These are phyloP conservation scores for Zymoseptoria tritici DNA, from an alignment of 2,329 filamentous ascomycete species.

Conservation along the genomic window DNA sequence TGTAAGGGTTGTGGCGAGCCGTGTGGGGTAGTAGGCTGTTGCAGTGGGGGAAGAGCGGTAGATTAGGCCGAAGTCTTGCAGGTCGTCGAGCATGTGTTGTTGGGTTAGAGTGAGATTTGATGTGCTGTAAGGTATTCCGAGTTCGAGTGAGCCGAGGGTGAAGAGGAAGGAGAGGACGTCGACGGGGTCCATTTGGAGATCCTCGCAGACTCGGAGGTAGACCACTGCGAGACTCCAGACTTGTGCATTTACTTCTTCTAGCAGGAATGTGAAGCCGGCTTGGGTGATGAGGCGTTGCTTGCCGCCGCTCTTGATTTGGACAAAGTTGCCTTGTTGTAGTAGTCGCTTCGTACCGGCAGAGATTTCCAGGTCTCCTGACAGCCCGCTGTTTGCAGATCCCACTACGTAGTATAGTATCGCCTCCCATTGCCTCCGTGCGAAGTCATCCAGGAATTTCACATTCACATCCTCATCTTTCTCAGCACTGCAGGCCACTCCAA, in stretches of 20 bases:
- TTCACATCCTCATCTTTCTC: conserved; percentile 58
- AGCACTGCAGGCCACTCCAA: conserved; percentile 73
- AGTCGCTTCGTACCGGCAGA: conserved; percentile 75
- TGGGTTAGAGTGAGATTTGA: conserved; percentile 74
- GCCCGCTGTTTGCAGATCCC: conserved; percentile 54
- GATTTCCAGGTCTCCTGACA: conserved; percentile 39
- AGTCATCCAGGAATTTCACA: conserved; percentile 68
- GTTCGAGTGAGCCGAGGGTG: conserved; percentile 84
- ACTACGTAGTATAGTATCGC: conserved; percentile 94
- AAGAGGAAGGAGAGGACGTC: conserved; percentile 96
- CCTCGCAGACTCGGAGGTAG: conserved; percentile 73
- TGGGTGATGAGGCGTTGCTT: conserved; percentile 65
- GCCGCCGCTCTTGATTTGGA: conserved; percentile 44
- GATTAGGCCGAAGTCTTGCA: conserved; percentile 87
- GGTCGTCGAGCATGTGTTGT: conserved; percentile 78
- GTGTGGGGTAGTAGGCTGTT: conserved; percentile 72
- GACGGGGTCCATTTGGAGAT: conserved; percentile 70
- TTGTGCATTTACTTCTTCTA: conserved; percentile 93
- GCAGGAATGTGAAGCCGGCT: conserved; percentile 84
- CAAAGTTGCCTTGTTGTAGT: conserved; percentile 70
- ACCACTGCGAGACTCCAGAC: conserved; percentile 93
- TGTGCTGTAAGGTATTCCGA: conserved; percentile 86
- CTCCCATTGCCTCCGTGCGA: conserved; percentile 87
- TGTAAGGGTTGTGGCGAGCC: conserved; percentile 88
- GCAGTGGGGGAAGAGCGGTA: conserved; percentile 50